Evolutionary conservation across 1,284 basidiomycete genomes (phyloP), one percentile per base, ranked within the genome.

Genomic region (Sutorius eximius): DNA sequence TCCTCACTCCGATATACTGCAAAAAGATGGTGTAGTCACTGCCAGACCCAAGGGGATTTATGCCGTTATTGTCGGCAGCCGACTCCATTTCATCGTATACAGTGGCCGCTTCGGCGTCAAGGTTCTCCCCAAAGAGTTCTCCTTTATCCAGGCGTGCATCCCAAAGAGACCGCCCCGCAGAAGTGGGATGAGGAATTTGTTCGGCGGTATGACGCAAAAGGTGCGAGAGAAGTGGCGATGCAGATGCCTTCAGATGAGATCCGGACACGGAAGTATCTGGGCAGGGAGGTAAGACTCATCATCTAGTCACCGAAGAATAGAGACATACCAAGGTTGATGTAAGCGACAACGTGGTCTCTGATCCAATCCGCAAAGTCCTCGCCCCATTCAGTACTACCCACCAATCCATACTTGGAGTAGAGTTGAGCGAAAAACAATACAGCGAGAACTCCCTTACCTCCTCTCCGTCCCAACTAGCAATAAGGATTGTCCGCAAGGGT

Each of bases 321-420:
- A n/a, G 58, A 64, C 77, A 44, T 60, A 81, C 82, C 86, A 22
- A 86, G 70, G 70, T 95, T 95, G 55, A 93, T 72, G 69, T 95
- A 95, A 2, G 87, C 81, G 18, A 90, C 89, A 18, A 87, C 85
- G 58, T 91, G 78, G 46, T 80, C 71, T 52, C 75, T 71, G 49
- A 93, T 80, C 82, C 85, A 92, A n/a, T 82, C 77, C 3, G 82
- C 73, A 64, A 91, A 93, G 68, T 93, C 89, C 67, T 93, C 91
- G 12, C 85, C 86, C 76, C 83, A 91, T 70, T 93, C 90, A 10
- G 88, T 91, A 58, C 82, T 85, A 11, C 91, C 91, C 51, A 94
- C 79, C 30, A 93, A 74, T 38, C 90, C 90, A 57, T 89, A 91
- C 80, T 86, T 57, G 11, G 48, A 33, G 30, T 12, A 51, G 45